These are phyloP conservation scores for Exophiala sp. DNA, from an alignment of 2,329 filamentous ascomycete genomes.

Conservation along the genomic window DNA sequence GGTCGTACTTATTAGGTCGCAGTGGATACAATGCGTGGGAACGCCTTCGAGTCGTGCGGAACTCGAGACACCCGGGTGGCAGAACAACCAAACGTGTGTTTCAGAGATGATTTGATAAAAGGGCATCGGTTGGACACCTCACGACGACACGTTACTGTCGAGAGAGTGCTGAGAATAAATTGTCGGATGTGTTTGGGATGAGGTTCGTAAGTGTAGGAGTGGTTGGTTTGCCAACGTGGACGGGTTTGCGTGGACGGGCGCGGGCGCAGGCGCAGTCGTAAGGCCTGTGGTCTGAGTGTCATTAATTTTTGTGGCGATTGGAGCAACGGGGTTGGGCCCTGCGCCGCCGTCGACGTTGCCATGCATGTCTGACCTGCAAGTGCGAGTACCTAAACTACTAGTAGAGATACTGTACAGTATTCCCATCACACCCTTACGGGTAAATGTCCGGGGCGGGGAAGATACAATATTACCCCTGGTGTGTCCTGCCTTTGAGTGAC, in stretches of 20 bases:
- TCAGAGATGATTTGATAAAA: neutral
- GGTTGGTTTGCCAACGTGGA: neutral
- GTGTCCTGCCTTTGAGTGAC: no score
- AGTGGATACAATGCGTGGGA: neutral
- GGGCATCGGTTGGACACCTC: neutral
- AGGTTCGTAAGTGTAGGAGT: neutral
- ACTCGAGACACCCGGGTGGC: neutral
- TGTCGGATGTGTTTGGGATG: neutral
- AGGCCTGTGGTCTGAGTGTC: neutral
- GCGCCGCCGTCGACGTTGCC: no score
- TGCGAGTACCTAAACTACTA: no score
- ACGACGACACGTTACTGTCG: neutral
- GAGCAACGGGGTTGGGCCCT: neutral
- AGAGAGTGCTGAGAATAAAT: neutral
- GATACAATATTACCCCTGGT: no score
- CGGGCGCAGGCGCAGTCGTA: neutral
- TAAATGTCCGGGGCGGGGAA: no score
- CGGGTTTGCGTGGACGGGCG: neutral
- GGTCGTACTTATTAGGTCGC: no score
- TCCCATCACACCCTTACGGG: no score
- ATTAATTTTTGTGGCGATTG: neutral
- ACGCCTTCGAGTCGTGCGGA: neutral
- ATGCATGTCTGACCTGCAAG: no score
- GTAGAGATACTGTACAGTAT: no score
- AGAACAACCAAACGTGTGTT: conserved; percentile 7